These are phyloP conservation scores for Leishmania guyanensis DNA, from an alignment of 208 protist genomes.

Conservation along the genomic window DNA sequence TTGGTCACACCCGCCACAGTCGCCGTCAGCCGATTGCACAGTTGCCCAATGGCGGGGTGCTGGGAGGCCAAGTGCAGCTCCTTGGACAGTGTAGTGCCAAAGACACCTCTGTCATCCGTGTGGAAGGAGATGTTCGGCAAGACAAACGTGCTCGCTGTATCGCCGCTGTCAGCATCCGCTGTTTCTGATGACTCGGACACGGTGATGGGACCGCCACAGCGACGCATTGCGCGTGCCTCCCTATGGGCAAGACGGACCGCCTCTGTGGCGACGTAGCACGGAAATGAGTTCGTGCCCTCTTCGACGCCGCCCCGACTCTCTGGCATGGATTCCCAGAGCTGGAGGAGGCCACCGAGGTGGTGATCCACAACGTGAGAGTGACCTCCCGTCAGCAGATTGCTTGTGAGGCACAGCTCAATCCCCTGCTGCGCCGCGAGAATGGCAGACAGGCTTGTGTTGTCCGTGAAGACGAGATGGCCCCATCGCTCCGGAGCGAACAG, in stretches of 20 bases:
- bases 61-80: conserved; percentile 57
- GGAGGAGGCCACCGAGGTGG: conserved; percentile 47
- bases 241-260: conserved; percentile 1
- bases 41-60: conserved; percentile 35
- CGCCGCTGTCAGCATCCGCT: background rate
- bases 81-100: conserved; percentile 60
- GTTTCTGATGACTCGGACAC: background rate
- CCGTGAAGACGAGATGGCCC: conserved; percentile 86
- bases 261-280: conserved; percentile 12
- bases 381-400: conserved; percentile 76
- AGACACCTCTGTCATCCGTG: conserved; percentile 89
- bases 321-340: conserved; percentile 28
- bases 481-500: conserved; percentile 63
- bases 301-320: conserved; percentile 7
- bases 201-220: background rate
- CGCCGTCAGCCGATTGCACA: conserved; percentile 1
- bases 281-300: background rate
- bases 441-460: conserved; percentile 23
- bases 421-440: conserved; percentile 50
- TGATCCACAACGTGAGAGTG: conserved; percentile 59
- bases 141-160: background rate
- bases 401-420: conserved; percentile 88
- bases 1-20: background rate
- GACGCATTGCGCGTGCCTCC: background rate
- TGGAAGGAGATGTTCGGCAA: conserved; percentile 72